Percentiles rank a stretch among this genome's conserved stretches.
phyloP scores from a whole-genome alignment of 768 basidiomycete genomes.

The Bullera alba region DNA sequence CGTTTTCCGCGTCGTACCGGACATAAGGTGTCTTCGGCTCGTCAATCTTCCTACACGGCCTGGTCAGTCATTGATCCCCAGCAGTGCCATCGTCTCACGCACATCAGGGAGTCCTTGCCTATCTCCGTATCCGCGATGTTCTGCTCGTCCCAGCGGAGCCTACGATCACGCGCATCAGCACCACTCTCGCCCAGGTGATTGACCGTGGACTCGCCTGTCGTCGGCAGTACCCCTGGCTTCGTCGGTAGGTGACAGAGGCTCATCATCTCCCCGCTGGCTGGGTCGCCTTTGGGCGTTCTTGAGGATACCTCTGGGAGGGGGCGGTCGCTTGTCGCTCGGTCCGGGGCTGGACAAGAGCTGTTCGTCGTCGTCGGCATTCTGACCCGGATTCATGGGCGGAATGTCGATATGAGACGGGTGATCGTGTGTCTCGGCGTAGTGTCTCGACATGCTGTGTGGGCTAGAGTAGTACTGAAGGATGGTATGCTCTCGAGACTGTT shows the following conservation, averaged over 20 bases:
- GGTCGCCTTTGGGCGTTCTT: conserved; percentile 31
- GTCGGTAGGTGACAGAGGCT: conserved; percentile 2
- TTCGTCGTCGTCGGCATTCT: background rate
- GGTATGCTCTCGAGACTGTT: too few relatives aligned
- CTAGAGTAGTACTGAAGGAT: too few relatives aligned
- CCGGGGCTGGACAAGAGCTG: conserved; percentile 3
- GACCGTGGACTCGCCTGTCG: too few relatives aligned
- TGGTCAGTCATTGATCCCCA: background rate
- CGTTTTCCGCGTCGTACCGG: conserved; percentile 48
- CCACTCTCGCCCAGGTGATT: too few relatives aligned
- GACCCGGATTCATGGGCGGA: conserved; percentile 20
- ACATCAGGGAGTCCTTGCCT: conserved; percentile 89
- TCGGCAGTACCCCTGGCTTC: too few relatives aligned
- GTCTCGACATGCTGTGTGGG: conserved; percentile 8
- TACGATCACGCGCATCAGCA: conserved; percentile 47
- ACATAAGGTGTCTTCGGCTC: conserved; percentile 97
- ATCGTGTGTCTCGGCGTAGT: conserved; percentile 20
- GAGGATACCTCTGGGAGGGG: conserved; percentile 32
- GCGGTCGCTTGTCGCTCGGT: conserved; percentile 14
- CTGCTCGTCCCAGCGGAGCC: conserved; percentile 89
- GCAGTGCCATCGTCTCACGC: conserved; percentile 3
- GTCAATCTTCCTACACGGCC: conserved; percentile 64
- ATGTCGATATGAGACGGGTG: conserved; percentile 37
- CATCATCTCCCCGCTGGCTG: conserved; percentile 3
- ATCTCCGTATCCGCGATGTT: conserved; percentile 88